These are phyloP conservation scores for Mortierella antarctica DNA, from an alignment of 192 early-diverging fungal species.

Conservation along the genomic window DNA sequence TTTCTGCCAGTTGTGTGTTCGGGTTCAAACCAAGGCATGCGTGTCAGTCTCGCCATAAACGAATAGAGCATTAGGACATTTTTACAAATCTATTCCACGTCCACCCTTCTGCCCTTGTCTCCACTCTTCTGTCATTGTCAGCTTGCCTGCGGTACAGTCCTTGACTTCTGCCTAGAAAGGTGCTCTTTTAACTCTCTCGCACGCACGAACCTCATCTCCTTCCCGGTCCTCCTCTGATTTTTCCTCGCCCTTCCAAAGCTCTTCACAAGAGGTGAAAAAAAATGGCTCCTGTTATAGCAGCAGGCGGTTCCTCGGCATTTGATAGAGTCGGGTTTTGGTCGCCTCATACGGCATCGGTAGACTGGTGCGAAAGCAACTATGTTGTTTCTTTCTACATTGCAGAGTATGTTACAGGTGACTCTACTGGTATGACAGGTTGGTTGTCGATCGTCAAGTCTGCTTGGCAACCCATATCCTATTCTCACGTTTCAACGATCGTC, in stretches of 20 bases:
- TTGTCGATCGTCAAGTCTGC: neutral
- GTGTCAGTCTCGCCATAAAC: no score
- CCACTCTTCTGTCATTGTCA: no score
- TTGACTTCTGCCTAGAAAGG: no score
- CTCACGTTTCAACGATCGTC: neutral
- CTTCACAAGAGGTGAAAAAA: neutral
- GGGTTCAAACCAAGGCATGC: no score
- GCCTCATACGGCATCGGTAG: slow-evolving; percentile 34
- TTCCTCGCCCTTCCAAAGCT: neutral
- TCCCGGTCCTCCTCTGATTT: neutral
- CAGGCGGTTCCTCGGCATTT: slow-evolving; percentile 26
- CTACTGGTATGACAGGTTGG: neutral
- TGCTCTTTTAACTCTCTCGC: no score
- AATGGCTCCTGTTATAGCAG: slow-evolving; percentile 21
- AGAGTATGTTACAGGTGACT: slow-evolving; percentile 47
- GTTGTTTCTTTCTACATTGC: slow-evolving; percentile 60
- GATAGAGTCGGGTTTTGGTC: slow-evolving; percentile 38
- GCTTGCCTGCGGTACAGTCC: no score
- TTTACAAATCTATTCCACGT: no score
- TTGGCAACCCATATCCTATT: neutral
- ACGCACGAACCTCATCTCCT: no score
- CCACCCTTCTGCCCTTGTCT: no score
- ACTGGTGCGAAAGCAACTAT: slow-evolving; percentile 60
- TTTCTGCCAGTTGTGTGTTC: no score
- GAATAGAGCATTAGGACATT: no score